These are phyloP conservation scores for Tephrocybe sp. DNA, from an alignment of 768 basidiomycete species.

Conservation along the genomic window DNA sequence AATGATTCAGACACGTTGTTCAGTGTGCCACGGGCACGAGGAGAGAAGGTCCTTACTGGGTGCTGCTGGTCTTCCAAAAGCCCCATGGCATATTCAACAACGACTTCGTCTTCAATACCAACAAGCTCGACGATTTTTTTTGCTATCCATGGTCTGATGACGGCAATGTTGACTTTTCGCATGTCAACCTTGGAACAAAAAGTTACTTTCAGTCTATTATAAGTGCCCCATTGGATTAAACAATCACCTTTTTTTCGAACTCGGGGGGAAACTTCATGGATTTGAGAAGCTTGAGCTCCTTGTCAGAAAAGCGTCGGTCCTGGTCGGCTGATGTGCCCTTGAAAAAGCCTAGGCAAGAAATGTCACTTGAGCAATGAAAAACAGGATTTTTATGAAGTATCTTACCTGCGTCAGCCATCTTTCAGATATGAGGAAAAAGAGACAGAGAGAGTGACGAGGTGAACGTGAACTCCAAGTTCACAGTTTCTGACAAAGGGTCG, in stretches of 20 bases:
- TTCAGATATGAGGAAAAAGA: conserved; percentile 3
- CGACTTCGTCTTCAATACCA: conserved; percentile 95
- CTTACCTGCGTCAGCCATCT: conserved; percentile 66
- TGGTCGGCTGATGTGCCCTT: conserved; percentile 90
- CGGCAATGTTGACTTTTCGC: conserved; percentile 90
- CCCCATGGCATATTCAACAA: conserved; percentile 95
- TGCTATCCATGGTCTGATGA: conserved; percentile 94
- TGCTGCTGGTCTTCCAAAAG: conserved; percentile 84
- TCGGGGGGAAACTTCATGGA: conserved; percentile 87
- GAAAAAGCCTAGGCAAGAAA: conserved; percentile 67
- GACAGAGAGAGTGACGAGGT: neutral
- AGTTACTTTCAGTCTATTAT: neutral
- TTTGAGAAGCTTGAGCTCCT: conserved; percentile 88
- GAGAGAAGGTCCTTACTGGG: conserved; percentile 53
- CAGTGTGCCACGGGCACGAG: neutral
- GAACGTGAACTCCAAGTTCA: conserved; percentile 3
- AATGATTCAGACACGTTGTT: neutral
- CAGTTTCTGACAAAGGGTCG: conserved; percentile 6
- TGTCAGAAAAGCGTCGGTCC: conserved; percentile 92
- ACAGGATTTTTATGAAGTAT: conserved; percentile 38
- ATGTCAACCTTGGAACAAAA: conserved; percentile 71
- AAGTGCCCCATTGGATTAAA: neutral
- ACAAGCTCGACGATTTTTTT: conserved; percentile 90
- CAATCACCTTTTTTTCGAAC: conserved; percentile 79
- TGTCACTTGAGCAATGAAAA: conserved; percentile 20